A percentile compares a stretch with the other conserved stretches of the same genome.
These are phyloP conservation scores for Sungouiella blattae DNA, from an alignment of 805 yeast genomes.

Conservation along the genomic window DNA sequence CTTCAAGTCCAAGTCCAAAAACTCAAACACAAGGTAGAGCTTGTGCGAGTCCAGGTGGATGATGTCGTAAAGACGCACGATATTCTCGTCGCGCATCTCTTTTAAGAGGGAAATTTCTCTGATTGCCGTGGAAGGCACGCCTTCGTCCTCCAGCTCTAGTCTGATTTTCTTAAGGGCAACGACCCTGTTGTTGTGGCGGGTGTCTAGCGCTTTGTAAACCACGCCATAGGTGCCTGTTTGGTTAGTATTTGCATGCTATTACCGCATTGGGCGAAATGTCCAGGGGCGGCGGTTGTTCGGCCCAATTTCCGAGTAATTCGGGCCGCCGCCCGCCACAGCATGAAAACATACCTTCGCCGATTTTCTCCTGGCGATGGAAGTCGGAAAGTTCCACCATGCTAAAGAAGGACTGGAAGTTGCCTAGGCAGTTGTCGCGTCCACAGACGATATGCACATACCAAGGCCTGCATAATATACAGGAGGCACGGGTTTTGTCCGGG, in stretches of 20 bases:
- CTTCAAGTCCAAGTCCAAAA: slow-evolving; percentile 88
- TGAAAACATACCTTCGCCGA: slow-evolving; percentile 76
- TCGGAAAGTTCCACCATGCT: slow-evolving; percentile 84
- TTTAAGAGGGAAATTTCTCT: slow-evolving; percentile 92
- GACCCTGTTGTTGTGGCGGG: slow-evolving; percentile 82
- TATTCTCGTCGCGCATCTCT: slow-evolving; percentile 90
- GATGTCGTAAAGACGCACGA: slow-evolving; percentile 86
- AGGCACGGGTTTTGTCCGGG: not conserved
- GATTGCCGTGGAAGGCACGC: slow-evolving; percentile 97
- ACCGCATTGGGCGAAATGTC: not conserved
- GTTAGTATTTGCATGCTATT: slow-evolving; percentile 8
- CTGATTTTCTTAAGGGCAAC: slow-evolving; percentile 96
- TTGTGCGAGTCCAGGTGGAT: slow-evolving; percentile 94
- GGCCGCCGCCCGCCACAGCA: not conserved
- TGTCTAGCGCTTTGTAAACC: slow-evolving; percentile 92
- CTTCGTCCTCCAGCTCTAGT: slow-evolving; percentile 94
- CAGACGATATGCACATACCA: too few species aligned
- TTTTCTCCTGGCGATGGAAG: slow-evolving; percentile 90
- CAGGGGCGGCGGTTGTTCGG: too few species aligned
- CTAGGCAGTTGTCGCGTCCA: too few species aligned
- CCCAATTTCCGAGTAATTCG: too few species aligned
- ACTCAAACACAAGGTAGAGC: slow-evolving; percentile 89
- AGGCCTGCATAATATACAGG: not conserved
- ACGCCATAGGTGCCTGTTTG: slow-evolving; percentile 85
- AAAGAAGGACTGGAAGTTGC: not conserved